Evolutionary conservation across 306 rosid species (phyloP).

Genomic region (Sindora glabra): DNA sequence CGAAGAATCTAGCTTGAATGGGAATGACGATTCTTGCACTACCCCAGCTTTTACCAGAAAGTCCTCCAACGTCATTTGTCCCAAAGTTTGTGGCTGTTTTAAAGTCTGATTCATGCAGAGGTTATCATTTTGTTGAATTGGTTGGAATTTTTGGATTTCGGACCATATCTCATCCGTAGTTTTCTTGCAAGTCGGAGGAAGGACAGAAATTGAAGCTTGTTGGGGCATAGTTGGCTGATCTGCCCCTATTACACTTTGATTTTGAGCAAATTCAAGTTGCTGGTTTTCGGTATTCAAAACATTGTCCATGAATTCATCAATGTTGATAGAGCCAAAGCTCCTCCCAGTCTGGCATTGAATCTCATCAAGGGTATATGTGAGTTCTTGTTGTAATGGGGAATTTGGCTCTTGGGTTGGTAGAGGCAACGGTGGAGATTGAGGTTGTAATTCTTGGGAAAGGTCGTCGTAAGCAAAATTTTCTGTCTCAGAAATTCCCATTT

Average conservation of each 20-base stretch:
- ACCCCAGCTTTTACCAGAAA: conserved; percentile 71
- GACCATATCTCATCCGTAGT: conserved; percentile 67
- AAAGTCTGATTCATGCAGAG: background rate
- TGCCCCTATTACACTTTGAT: conserved; percentile 2
- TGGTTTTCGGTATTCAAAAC: conserved; percentile 43
- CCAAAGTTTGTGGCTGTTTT: conserved; percentile 33
- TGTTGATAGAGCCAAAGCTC: conserved; percentile 54
- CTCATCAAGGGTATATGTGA: conserved; percentile 51
- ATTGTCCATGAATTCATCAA: conserved; percentile 67
- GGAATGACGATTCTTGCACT: conserved; percentile 29
- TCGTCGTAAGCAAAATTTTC: background rate
- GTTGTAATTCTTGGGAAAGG: background rate
- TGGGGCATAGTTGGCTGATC: conserved; percentile 5
- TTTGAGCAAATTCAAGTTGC: background rate
- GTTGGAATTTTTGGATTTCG: conserved; percentile 37
- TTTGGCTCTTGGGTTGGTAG: background rate
- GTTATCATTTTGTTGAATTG: background rate
- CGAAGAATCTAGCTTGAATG: background rate
- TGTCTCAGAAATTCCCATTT: conserved; percentile 6
- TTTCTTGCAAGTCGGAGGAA: conserved; percentile 55
- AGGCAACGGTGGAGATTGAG: background rate
- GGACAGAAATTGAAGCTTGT: conserved; percentile 26
- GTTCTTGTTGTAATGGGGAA: conserved; percentile 19
- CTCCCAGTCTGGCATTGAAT: conserved; percentile 46
- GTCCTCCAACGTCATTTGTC: conserved; percentile 66